Conservation (phyloP, 192 early-diverging fungal genomes). For the Coemansia sp. region DNA sequence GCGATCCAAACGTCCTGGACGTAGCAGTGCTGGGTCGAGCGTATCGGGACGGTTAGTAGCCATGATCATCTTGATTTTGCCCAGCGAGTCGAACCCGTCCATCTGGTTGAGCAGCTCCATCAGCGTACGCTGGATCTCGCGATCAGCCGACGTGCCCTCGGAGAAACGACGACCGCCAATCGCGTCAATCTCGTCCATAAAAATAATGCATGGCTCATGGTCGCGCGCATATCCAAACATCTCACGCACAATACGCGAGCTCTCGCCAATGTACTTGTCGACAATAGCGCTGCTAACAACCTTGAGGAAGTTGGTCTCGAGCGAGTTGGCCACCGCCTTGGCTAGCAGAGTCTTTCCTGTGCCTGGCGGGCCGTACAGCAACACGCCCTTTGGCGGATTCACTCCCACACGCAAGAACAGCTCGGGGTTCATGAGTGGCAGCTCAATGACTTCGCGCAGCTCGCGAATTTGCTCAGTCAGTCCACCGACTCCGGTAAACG, state of each 20-base stretch:
- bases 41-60: conserved; percentile 99
- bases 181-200: conserved; percentile 99
- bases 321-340: conserved; percentile 92
- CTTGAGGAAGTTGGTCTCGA: conserved; percentile 99
- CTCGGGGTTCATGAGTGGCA: conserved; percentile 98
- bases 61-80: conserved; percentile 99
- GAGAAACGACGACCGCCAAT: conserved; percentile 98
- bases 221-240: conserved; percentile 99
- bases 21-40: conserved; percentile 93
- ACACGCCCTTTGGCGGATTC: conserved; percentile 97
- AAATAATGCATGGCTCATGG: conserved; percentile 99
- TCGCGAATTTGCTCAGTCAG: conserved; percentile 96
- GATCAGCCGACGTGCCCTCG: conserved; percentile 98
- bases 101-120: conserved; percentile 99
- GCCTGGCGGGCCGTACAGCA: conserved; percentile 95
- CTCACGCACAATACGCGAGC: conserved; percentile 93
- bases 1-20: conserved; percentile 95
- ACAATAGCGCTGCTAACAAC: conserved; percentile 98
- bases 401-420: conserved; percentile 97
- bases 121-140: conserved; percentile 98
- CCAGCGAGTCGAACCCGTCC: conserved; percentile 99
- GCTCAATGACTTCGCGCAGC: conserved; percentile 96
- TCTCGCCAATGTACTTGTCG: conserved; percentile 99
- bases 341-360: conserved; percentile 98
- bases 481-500: conserved; percentile 98